Evolutionary conservation across 345 rosid genomes (phyloP), one percentile per base, ranked within the genome.

Genomic region (Adansonia digitata): DNA sequence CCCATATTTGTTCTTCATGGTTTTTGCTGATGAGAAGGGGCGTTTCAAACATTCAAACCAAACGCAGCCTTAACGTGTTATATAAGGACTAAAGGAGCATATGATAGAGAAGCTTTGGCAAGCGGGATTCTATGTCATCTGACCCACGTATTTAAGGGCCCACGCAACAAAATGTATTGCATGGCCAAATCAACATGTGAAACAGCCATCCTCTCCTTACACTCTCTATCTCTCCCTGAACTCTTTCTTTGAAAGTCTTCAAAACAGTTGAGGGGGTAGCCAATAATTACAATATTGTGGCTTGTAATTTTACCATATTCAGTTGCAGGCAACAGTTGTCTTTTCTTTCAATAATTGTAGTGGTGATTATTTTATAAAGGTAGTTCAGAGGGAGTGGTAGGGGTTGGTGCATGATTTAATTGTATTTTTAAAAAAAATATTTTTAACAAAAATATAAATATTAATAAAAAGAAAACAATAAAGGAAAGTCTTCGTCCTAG

Each of bases 231-330:
- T 22, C 20, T 40, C n/a, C n/a, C n/a, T n/a, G n/a, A n/a, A 22
- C 11, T 7, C 53, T 24, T 8, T 49, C 17, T 48, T 31, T 3
- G 2, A 49, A n/a, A n/a, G 57, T 29, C 27, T 46, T 10, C 35
- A 3, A 6, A 31, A 49, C 59, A 42, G 88, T 85, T 87, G 86
- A 82, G 90, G 87, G 87, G 88, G n/a, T n/a, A n/a, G n/a, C n/a
- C n/a, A n/a, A n/a, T n/a, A n/a, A n/a, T n/a, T n/a, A n/a, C n/a
- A n/a, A n/a, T n/a, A n/a, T n/a, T n/a, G n/a, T n/a, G n/a, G n/a
- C n/a, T n/a, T n/a, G n/a, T n/a, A n/a, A n/a, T n/a, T n/a, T n/a
- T n/a, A n/a, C n/a, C n/a, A n/a, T n/a, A n/a, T n/a, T n/a, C n/a
- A n/a, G n/a, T n/a, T n/a, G 34, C 34, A 43, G 48, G 48, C 48